Base-by-base conservation (phyloP, 2,329 filamentous ascomycete species). In the Scedosporium aurantiacum region DNA sequence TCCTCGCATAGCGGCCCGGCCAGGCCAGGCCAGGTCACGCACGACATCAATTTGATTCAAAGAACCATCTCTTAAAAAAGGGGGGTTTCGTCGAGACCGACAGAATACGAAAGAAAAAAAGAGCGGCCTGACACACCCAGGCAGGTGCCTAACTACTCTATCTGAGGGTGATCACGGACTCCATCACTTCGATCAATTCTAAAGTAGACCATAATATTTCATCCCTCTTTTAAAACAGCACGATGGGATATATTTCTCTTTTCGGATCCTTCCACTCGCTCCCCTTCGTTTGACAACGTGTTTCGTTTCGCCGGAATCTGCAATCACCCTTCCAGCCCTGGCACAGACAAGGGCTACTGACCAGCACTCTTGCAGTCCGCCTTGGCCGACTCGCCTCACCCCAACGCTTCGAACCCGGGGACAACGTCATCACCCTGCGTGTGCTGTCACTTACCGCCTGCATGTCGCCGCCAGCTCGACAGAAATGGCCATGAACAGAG, bases 401-500 rank as follows among this genome's bases (percentile, higher is more conserved):
- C 18, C 4, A 45, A 4, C 41, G 10, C 16, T 18, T 18, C 14
- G 14, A 45, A n/a, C 2, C 41, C 8, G 18, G 41, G 18, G 16
- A 45, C 41, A 45, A 18, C 43, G 43, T 47, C 43, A 47, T 47
- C 43, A 18, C 5, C 43, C 43, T 47, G 43, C 43, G 18, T 21
- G 43, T 47, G 18, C 43, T 47, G 43, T 47, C 50, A 23, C 50
- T 28, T 54, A 25, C 50, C 50, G 50, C 50, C 43, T 47, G 43
- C 43, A n/a, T 14, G 25, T 25, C 57, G 37, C 41, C 57, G 57
- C 12, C 8, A 45, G 27, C 41, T 27, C 27, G 43, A 37, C n/a
- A 14, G 18, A 32, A 40, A 82, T 82, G 80, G 82, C 80, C 66
- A 68, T 83, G 61, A 77, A 81, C 64, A 78, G 80, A 23, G 75